A percentile compares a stretch with the other conserved stretches of the same genome.
phyloP scores from a whole-genome alignment of 2,329 filamentous ascomycete genomes.

The Pseudogymnoascus sp. region DNA sequence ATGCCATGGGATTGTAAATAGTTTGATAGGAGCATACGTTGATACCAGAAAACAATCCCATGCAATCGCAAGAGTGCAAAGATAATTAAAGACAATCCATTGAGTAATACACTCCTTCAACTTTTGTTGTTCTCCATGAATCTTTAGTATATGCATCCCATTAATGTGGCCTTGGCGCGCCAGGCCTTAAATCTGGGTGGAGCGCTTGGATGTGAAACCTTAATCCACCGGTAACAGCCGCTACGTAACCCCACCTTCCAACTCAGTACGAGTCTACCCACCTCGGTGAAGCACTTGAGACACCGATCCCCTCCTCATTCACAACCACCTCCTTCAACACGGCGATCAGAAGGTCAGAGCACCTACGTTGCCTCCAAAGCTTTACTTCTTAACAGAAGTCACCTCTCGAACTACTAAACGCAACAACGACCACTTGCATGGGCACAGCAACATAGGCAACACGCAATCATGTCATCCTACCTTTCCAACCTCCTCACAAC shows the following conservation, averaged over 20 bases:
- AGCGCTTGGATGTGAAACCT: constrained; percentile 5
- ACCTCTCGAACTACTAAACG: background rate
- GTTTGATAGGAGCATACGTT: constrained; percentile 1
- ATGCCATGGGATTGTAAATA: constrained; percentile 1
- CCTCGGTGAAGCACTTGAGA: constrained; percentile 6
- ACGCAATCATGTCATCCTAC: constrained; percentile 63
- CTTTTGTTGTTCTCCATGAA: background rate
- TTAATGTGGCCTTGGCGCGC: constrained; percentile 6
- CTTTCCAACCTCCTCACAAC: constrained; percentile 66
- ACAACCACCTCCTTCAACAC: background rate
- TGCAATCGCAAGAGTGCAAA: background rate
- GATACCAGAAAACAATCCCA: background rate
- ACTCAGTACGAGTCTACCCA: background rate
- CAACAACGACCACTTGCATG: background rate
- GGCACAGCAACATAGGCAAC: background rate
- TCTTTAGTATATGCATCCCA: background rate
- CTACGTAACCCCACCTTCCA: constrained; percentile 8
- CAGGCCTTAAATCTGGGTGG: constrained; percentile 1
- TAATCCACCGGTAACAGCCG: constrained; percentile 2
- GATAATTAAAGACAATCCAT: background rate
- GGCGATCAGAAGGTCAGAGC: background rate
- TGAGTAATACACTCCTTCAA: background rate
- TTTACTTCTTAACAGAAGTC: constrained; percentile 7
- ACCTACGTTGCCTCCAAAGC: background rate
- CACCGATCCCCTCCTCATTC: background rate